These are phyloP conservation scores for Colletotrichum lentis DNA, from an alignment of 2,329 filamentous ascomycete genomes.

Conservation along the genomic window DNA sequence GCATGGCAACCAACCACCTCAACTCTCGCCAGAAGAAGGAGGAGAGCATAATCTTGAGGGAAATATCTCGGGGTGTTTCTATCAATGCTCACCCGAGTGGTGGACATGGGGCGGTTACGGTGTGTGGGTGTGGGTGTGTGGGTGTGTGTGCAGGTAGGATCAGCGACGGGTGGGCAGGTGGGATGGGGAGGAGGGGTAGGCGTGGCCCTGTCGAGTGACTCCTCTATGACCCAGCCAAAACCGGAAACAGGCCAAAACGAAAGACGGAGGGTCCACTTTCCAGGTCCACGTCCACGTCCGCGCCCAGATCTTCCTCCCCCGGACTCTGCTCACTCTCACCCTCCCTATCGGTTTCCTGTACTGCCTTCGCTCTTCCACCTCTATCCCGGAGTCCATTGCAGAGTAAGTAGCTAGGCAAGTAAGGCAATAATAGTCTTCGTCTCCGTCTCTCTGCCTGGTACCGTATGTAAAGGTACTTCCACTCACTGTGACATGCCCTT, in stretches of 20 bases:
- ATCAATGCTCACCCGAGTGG: neutral
- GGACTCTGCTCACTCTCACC: conserved; percentile 6
- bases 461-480: conserved; percentile 13
- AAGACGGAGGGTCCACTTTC: conserved; percentile 27
- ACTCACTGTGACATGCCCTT: conserved; percentile 9
- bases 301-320: conserved; percentile 14
- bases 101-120: conserved; percentile 12
- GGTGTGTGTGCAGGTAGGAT: conserved; percentile 11
- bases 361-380: neutral
- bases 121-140: neutral
- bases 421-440: too few species aligned
- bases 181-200: neutral
- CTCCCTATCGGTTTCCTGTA: neutral
- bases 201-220: conserved; percentile 29
- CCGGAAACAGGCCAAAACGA: conserved; percentile 7
- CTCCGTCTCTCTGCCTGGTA: conserved; percentile 9
- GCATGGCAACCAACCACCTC: neutral
- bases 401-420: neutral
- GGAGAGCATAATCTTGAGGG: neutral
- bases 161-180: conserved; percentile 14
- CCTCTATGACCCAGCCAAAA: conserved; percentile 29
- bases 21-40: neutral
- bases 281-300: conserved; percentile 30
- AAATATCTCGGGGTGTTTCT: neutral
- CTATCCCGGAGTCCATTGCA: neutral